Conservation (phyloP, 1,284 basidiomycete genomes). For the Ustilago shanxiensis region DNA sequence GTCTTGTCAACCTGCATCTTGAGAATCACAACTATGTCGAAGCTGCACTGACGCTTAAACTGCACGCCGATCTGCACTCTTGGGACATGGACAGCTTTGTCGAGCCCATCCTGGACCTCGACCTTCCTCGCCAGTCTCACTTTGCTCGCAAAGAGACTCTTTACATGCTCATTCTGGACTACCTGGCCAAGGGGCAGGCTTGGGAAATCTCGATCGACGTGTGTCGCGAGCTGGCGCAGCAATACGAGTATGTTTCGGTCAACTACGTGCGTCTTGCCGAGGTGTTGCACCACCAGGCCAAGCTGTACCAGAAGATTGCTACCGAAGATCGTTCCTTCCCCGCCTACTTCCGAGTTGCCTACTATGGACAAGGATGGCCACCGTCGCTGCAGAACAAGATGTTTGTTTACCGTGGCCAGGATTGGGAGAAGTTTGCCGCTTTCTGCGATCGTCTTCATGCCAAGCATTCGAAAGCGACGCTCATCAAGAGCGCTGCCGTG, state of each 20-base stretch:
- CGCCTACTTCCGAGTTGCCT: conserved; percentile 88
- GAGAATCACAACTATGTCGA: conserved; percentile 90
- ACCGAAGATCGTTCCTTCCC: conserved; percentile 60
- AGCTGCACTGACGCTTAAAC: conserved; percentile 84
- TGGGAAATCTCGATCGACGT: conserved; percentile 95
- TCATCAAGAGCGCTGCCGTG: conserved; percentile 81
- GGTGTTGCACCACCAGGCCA: conserved; percentile 64
- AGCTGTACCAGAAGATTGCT: conserved; percentile 63
- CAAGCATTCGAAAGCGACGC: conserved; percentile 88
- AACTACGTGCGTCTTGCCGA: conserved; percentile 73
- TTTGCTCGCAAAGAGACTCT: conserved; percentile 87
- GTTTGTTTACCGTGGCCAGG: conserved; percentile 87
- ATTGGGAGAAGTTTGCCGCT: conserved; percentile 84
- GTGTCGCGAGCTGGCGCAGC: conserved; percentile 78
- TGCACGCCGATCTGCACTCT: conserved; percentile 92
- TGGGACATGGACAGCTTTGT: conserved; percentile 83
- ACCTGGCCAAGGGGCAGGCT: conserved; percentile 84
- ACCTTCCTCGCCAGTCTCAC: conserved; percentile 89
- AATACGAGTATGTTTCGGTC: conserved; percentile 63
- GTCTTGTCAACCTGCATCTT: conserved; percentile 74
- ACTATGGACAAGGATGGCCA: conserved; percentile 87
- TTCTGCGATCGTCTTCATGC: conserved; percentile 91
- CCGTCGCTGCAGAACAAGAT: conserved; percentile 84
- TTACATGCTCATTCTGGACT: conserved; percentile 70
- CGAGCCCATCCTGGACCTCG: conserved; percentile 75